Base-by-base conservation (phyloP, 2,329 filamentous ascomycete species). In the Pyrenochaeta sp. region DNA sequence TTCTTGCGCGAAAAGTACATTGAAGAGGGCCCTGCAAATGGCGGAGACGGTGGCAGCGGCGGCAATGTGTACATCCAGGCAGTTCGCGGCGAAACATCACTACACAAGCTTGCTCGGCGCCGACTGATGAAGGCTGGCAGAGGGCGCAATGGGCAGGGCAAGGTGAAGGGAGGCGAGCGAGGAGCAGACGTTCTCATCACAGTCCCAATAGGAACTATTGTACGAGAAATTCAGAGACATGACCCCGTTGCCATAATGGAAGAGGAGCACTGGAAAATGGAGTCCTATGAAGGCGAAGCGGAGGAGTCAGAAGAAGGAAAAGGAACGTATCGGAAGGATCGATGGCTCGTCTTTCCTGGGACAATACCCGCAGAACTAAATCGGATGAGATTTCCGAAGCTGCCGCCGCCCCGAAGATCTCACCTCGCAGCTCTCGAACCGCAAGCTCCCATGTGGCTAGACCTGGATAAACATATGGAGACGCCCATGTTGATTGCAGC, bases 41-140 rank as follows among this genome's bases (percentile, higher is more conserved):
- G 95, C 43, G 95, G 95, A 54, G 92, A 99, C 72, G 95, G 95
- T 36, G 95, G 95, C 4, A 90, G 87, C 50, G 95, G 95, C 57
- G 95, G 95, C 33, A 96, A 90, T 67, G 82, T 99, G 62, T 98
- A 96, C 75, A 96, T 99, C 52, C 94, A 98, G 77, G 93, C 95
- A 7, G 87, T 96, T 1, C 87, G 90, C 49, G 92, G 92, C 54
- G 90, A 98, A 76, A 98, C 92, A 0, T 97, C 92, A 47, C 79
- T 99, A 56, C 93, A 98, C 78, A 98, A 97, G 78, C 82, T 99
- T 9, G 89, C 91, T 1, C 84, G 94, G 35, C 82, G 89, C 63
- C 87, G 91, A 1, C 85, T 92, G 49, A 77, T 94, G 45, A 88
- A 90, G 53, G 91, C 90, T 0, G 88, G 87, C 1, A 81, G 87